Conservation (phyloP, 129 eudicot species). For the Pittosporum tobira region DNA sequence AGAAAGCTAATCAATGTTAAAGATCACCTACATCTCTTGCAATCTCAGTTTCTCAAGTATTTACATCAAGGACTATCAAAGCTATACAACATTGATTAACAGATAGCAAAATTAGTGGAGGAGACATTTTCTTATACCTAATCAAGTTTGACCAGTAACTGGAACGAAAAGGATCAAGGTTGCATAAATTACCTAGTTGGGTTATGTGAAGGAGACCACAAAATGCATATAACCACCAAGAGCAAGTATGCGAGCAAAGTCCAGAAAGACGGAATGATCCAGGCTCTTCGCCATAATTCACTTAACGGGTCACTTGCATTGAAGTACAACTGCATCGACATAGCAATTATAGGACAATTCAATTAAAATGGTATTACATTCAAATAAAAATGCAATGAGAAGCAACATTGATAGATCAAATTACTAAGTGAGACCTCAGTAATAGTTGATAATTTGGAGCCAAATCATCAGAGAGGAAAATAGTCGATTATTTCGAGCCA, state of each 20-base stretch:
- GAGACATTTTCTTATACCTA: too few species aligned
- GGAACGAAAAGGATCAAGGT: not conserved
- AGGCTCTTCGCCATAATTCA: slow-evolving; percentile 17
- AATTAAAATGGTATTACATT: not conserved
- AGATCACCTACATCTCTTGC: not conserved
- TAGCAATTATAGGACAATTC: not conserved
- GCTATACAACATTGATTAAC: too few species aligned
- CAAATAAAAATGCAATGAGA: not conserved
- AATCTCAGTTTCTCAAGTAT: not conserved
- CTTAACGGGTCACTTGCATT: slow-evolving; percentile 24
- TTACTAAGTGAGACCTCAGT: not conserved
- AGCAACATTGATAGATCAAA: not conserved
- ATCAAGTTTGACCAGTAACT: not conserved
- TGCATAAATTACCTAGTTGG: slow-evolving; percentile 19
- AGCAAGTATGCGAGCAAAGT: slow-evolving; percentile 19
- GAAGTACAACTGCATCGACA: slow-evolving; percentile 13
- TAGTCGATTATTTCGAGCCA: not conserved
- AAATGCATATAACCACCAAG: slow-evolving; percentile 18
- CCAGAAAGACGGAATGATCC: slow-evolving; percentile 25
- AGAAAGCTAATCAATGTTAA: too few species aligned
- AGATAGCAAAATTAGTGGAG: too few species aligned
- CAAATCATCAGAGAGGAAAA: not conserved
- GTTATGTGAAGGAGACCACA: slow-evolving; percentile 20
- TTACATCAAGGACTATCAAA: not conserved
- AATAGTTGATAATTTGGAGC: not conserved